Evolutionary conservation across 2,329 filamentous ascomycete genomes (phyloP).

Genomic region (Penicillium brevicompactum): DNA sequence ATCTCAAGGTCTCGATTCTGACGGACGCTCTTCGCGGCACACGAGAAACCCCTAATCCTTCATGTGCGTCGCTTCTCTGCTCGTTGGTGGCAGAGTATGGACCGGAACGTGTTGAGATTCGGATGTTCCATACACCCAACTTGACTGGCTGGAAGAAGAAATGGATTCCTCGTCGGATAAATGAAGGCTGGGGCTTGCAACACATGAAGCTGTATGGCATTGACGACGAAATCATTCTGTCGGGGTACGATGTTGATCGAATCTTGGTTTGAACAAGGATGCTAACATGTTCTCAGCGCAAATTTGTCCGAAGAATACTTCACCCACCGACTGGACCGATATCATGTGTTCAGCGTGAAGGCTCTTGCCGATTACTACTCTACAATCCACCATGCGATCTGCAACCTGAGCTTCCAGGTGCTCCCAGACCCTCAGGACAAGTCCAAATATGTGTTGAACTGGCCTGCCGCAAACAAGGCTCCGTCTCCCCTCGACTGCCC

Average conservation of each 20-base stretch:
- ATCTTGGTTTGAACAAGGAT: not conserved
- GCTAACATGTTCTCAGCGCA: constrained; percentile 53
- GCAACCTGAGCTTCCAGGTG: constrained; percentile 79
- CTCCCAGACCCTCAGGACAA: constrained; percentile 54
- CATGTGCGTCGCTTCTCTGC: constrained; percentile 83
- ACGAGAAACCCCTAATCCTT: constrained; percentile 80
- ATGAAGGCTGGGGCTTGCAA: constrained; percentile 96
- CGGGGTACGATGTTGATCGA: constrained; percentile 60
- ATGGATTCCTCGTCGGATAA: constrained; percentile 83
- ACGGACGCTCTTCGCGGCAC: constrained; percentile 92
- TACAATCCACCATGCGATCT: constrained; percentile 73
- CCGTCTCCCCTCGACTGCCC: constrained; percentile 74
- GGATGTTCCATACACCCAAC: constrained; percentile 98
- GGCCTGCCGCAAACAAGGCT: constrained; percentile 74
- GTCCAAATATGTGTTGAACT: constrained; percentile 61
- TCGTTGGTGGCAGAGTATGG: constrained; percentile 86
- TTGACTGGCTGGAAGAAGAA: constrained; percentile 83
- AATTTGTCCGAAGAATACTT: constrained; percentile 95
- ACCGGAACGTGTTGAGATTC: constrained; percentile 79
- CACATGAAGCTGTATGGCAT: constrained; percentile 99
- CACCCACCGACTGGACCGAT: constrained; percentile 90
- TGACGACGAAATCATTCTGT: constrained; percentile 93
- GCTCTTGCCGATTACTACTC: constrained; percentile 82
- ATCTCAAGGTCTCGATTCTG: constrained; percentile 81
- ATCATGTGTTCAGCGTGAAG: constrained; percentile 83